Evolutionary conservation across 208 protist genomes (phyloP), one percentile per base, ranked within the genome.

Genomic region (Naegleria gruberi): DNA sequence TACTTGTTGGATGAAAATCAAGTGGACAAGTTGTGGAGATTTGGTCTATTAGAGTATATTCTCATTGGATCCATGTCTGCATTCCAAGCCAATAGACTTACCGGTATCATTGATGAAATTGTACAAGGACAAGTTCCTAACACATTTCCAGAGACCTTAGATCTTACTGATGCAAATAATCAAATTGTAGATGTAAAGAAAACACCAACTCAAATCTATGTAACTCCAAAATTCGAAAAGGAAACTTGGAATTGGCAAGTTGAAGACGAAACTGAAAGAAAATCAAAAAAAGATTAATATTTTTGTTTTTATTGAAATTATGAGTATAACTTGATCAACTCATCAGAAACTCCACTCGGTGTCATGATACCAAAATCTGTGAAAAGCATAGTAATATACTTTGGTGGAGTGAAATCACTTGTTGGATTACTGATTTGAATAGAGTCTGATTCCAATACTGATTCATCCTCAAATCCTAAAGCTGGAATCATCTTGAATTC

Each of bases 351-450:
- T 12, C 98, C 98, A 15, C 97, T 98, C 4, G 99, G 98, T 10
- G 99, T 99, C 92, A 99, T 96, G 26, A 99, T 98, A 45, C 98
- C 98, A 19, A 99, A 92, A 90, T 99, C 99, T 2, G 98, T 99
- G 91, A 99, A 99, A 90, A 99, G 95, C 23, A 99, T 93, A 0
- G 95, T 96, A 85, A 97, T 95, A 91, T 96, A 93, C 2, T 94
- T 95, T 4, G 96, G 96, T n/a, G 95, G 95, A 8, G 97, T 95
- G 94, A 96, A 97, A 88, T 98, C 96, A 4, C 96, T 94, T 57
- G 23, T 81, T 23, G 57, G 47, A 57, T 82, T 91, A 8, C n/a
- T 43, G 12, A 91, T 37, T 65, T 34, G 10, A 65, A 88, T 41
- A 46, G 6, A 19, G 3, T 40, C 6, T 5, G 23, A 6, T 7